Evolutionary conservation across 352 stramenopile species (phyloP), one percentile per base, ranked within the genome.

Genomic region (Thalassiosira mediterranea): DNA sequence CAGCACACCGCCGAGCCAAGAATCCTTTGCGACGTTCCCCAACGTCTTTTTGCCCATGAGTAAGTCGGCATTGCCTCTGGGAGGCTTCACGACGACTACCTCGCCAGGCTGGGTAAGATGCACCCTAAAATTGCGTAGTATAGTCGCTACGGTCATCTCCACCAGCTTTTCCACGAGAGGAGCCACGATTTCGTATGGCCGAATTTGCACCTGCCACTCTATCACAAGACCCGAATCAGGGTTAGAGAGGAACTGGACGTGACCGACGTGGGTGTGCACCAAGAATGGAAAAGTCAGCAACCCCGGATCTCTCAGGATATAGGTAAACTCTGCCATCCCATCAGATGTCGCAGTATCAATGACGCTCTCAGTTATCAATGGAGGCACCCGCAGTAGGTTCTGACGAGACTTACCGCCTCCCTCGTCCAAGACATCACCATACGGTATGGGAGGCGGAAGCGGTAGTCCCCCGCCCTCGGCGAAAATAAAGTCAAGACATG

Each of bases 401-500:
- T 21, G 11, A 49, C 40, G 44, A 19, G 56, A 59, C 15, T 10
- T 44, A 23, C 59, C 58, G 31, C 29, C 52, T 29, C 56, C 66
- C n/a, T 75, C 67, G 13, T 17, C 13, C 3, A 79, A 11, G 19
- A 68, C 47, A 21, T 75, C 31, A 1, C 74, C 74, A 25, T 61
- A 76, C 4, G 68, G 48, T 48, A 80, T 65, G 0, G 76, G 68
- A 15, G 70, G 59, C 31, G 51, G 47, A 32, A 84, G 37, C 0
- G 76, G 69, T 15, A 84, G 57, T 19, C 76, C 76, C 28, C 76
- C 69, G 53, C 67, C 74, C 3, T 48, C 17, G 10, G 44, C 40
- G 48, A 62, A 84, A 40, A 83, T 42, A 73, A 84, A 81, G 15
- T 76, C 69, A 11, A 84, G 47, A 19, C 62, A 79, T 54, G 79